phyloP scores from a whole-genome alignment of 2,329 filamentous ascomycete species.

The Xylaria sp. region DNA sequence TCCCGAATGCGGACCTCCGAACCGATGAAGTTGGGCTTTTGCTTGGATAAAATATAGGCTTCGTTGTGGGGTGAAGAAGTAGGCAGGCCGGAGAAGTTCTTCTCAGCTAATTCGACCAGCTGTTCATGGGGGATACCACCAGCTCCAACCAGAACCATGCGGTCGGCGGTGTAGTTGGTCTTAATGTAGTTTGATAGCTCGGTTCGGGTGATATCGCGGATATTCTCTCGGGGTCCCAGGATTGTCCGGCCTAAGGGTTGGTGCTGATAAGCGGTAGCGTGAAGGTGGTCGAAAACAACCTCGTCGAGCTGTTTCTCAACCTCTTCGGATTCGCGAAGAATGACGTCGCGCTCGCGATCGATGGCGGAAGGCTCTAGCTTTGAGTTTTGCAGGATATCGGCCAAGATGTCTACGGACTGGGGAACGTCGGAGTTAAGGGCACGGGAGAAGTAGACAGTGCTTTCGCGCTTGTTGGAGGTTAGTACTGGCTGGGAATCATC shows the following conservation, averaged over 20 bases:
- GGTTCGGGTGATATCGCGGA: conserved; percentile 89
- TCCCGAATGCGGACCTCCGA: conserved; percentile 96
- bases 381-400: conserved; percentile 99
- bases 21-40: conserved; percentile 92
- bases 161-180: conserved; percentile 99
- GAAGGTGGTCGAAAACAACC: conserved; percentile 98
- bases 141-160: conserved; percentile 97
- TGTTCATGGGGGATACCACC: conserved; percentile 93
- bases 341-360: conserved; percentile 98
- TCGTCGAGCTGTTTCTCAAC: conserved; percentile 99
- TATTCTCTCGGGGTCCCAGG: conserved; percentile 97
- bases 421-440: conserved; percentile 98
- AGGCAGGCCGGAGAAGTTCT: conserved; percentile 86
- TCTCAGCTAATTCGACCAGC: conserved; percentile 94
- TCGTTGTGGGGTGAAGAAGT: conserved; percentile 75
- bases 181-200: conserved; percentile 97
- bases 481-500: conserved; percentile 7
- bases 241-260: conserved; percentile 98
- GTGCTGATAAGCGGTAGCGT: conserved; percentile 96
- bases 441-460: conserved; percentile 99
- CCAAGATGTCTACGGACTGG: conserved; percentile 95
- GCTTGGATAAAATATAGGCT: conserved; percentile 79
- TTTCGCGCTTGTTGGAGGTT: conserved; percentile 75
- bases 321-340: conserved; percentile 97
- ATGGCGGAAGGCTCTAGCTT: conserved; percentile 93